Evolutionary conservation across 2,329 filamentous ascomycete species (phyloP).

Genomic region (Fusarium incarnatum): DNA sequence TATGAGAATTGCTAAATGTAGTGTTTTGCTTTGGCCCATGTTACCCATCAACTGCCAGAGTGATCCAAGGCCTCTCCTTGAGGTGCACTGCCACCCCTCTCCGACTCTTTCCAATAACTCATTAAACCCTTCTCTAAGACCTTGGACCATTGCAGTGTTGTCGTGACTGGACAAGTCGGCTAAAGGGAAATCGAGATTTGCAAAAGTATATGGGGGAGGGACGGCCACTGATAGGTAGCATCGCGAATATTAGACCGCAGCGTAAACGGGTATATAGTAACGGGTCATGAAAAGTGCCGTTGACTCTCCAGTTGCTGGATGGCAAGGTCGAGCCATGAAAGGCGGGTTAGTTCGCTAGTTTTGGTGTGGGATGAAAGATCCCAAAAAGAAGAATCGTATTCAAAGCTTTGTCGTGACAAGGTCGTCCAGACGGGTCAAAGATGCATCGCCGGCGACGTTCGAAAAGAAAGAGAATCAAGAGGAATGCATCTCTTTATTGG

Average conservation of each 20-base stretch:
- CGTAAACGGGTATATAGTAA: conserved; percentile 50
- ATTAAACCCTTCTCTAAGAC: conserved; percentile 29
- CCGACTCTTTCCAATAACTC: conserved; percentile 18
- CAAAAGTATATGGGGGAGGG: conserved; percentile 35
- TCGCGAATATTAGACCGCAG: conserved; percentile 47
- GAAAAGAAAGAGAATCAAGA: conserved; percentile 30
- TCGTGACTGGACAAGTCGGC: conserved; percentile 26
- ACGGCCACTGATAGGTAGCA: conserved; percentile 44
- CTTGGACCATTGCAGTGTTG: conserved; percentile 40
- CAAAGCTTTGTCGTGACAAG: conserved; percentile 42
- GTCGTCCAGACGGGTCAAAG: conserved; percentile 45
- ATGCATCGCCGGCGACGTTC: conserved; percentile 44
- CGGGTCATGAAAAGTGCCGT: conserved; percentile 43
- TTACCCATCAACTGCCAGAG: conserved; percentile 43
- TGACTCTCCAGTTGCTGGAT: conserved; percentile 36
- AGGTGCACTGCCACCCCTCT: conserved; percentile 33
- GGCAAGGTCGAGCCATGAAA: conserved; percentile 34
- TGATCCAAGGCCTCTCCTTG: conserved; percentile 42
- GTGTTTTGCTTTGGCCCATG: conserved; percentile 38
- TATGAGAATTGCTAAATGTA: conserved; percentile 43
- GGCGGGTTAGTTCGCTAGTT: conserved; percentile 40
- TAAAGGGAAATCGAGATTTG: conserved; percentile 10
- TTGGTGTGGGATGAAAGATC: conserved; percentile 23
- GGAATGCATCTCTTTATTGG: conserved; percentile 47
- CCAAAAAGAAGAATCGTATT: conserved; percentile 31